Conservation (phyloP, 805 yeast species). For the Monosporozyma yasuniensis region DNA sequence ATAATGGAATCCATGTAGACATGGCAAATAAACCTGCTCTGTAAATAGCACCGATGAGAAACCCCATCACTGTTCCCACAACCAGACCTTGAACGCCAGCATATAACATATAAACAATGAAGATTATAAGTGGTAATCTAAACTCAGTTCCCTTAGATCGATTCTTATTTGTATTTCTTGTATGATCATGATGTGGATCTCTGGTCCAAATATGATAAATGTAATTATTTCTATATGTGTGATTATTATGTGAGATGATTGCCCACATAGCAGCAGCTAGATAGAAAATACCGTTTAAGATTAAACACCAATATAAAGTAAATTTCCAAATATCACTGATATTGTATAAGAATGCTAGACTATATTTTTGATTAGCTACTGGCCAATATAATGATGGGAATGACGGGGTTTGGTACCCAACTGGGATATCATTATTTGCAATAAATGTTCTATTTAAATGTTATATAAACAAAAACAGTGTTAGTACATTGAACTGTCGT, state of each 20-base stretch:
- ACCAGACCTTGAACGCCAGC: constrained; percentile 60
- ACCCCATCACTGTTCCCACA: constrained; percentile 70
- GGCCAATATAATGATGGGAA: constrained; percentile 85
- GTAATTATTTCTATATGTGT: constrained; percentile 25
- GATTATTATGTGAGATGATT: constrained; percentile 33
- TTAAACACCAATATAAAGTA: constrained; percentile 73
- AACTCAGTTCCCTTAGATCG: not conserved
- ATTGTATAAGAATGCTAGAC: constrained; percentile 54
- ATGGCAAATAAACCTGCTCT: constrained; percentile 72
- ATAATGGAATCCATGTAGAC: constrained; percentile 93
- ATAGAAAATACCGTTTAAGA: constrained; percentile 57
- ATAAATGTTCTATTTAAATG: constrained; percentile 29
- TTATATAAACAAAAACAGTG: not conserved
- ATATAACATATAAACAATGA: constrained; percentile 39
- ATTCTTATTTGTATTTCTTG: constrained; percentile 1
- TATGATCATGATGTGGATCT: constrained; percentile 14
- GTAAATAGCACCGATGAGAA: constrained; percentile 66
- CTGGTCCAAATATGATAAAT: not conserved
- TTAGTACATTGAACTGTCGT: too few relatives aligned
- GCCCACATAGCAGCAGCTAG: constrained; percentile 57
- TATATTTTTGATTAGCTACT: constrained; percentile 29
- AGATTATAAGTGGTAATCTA: constrained; percentile 32
- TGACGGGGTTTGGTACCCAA: constrained; percentile 68
- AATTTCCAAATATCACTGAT: constrained; percentile 70
- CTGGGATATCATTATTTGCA: constrained; percentile 52